Evolutionary conservation across 2,329 filamentous ascomycete genomes (phyloP), one percentile per base, ranked within the genome.

Genomic region (Ascochyta viciae-villosae): DNA sequence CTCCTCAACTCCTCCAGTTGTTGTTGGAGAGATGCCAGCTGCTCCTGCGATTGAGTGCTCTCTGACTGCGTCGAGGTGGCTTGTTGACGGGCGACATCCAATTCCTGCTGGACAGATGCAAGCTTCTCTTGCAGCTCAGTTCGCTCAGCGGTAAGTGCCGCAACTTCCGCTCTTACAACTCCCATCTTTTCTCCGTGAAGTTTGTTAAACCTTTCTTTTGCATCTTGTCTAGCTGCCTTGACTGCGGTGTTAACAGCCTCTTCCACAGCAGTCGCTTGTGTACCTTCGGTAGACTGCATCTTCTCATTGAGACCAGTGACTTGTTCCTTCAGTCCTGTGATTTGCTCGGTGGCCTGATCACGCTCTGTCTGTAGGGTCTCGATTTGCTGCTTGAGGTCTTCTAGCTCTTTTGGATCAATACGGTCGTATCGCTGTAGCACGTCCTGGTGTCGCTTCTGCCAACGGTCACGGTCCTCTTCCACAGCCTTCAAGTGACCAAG

Each of bases 371-470:
- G 70, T 40, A 81, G 63, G 23, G 73, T 72, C 15, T 86, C 79
- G 49, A 97, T 85, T 56, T 88, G 88, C 70, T 90, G 87, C 79
- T 95, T 96, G 54, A 99, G 83, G 57, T 89, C 88, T 67, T 98
- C 94, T 72, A 97, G 85, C 71, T 98, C 94, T 3, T 91, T 91
- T 39, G 95, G 94, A 71, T 99, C 95, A 48, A 96, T 91, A 52
- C 94, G 91, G 65, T 96, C 93, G 71, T 98, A 97, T 74, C 96
- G 97, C 63, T 92, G 92, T 46, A 99, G 85, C 59, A 99, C 97
- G 65, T 96, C 91, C 72, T 98, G 92, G 1, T 92, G 96, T 23
- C 95, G 89, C 81, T 97, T 94, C 77, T 96, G 92, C 91, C 94
- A 97, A 54, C 91, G 87, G 72, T 98, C 94, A 15, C 95, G 89